Base-by-base conservation (phyloP, 2,329 filamentous ascomycete genomes). In the Thermoascus crustaceus region DNA sequence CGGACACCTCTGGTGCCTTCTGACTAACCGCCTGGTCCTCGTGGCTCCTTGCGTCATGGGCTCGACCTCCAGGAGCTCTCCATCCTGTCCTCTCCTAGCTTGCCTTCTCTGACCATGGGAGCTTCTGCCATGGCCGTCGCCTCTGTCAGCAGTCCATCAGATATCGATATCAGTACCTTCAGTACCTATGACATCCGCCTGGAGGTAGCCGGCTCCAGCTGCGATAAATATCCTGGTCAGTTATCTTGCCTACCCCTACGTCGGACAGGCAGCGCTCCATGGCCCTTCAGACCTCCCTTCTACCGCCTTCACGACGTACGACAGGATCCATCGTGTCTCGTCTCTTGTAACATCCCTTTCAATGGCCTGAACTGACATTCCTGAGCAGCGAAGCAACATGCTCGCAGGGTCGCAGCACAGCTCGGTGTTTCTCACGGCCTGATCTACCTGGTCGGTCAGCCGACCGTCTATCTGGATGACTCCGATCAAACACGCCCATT, bases 401-500 rank as follows among this genome's bases (percentile, higher is more conserved):
- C 67, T 21, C 61, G 59, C 37, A 58, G 57, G 31, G 66, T 70
- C 20, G 67, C 66, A 26, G 53, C 55, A 26, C 55, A 63, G 33
- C 59, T 73, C 26, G 53, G 55, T 8, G 47, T 55, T 27, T 55
- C 58, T 10, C 44, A 62, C 27, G 72, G 75, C 17, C 54, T 79
- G 35, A 71, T 80, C 32, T 78, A 75, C 47, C 66, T 80, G 14
- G 61, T 64, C 21, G 75, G 75, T 16, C 61, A 69, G 33, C 61
- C 66, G 3, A 67, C 66, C 4, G 54, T 63, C 27, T 63, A 67
- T 35, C 67, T 68, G 43, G 71, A 75, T 39, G 76, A 80, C 47
- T 77, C 73, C 18, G 76, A 80, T 42, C 70, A 75, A 61, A 58
- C 63, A 37, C 63, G 63, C 13, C 62, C 66, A 4, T 79, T 78